phyloP scores from a whole-genome alignment of 495 filamentous ascomycete species.

The Penicillium pancosmium region DNA sequence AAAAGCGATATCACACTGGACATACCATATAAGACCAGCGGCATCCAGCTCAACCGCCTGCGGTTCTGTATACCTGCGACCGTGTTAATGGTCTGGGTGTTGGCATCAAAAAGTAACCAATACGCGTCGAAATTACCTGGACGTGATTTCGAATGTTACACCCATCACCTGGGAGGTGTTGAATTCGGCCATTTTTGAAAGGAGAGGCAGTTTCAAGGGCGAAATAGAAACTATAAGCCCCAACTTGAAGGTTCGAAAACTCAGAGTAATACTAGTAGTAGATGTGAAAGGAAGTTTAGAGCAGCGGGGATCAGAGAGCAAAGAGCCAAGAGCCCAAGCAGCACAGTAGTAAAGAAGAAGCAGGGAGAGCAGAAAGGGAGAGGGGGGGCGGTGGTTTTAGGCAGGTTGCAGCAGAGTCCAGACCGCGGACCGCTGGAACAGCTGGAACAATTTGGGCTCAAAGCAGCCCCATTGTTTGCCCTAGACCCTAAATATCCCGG shows the following conservation, averaged over 20 bases:
- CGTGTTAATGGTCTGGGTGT: not conserved
- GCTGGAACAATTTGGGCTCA: not conserved
- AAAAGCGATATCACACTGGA: not conserved
- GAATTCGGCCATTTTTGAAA: conserved; percentile 10
- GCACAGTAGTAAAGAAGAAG: too few relatives aligned
- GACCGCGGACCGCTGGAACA: not conserved
- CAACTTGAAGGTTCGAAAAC: not conserved
- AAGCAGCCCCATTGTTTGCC: not conserved
- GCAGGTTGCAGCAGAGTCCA: not conserved
- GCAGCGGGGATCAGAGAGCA: not conserved
- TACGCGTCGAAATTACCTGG: not conserved
- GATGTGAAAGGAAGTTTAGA: not conserved
- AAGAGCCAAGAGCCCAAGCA: not conserved
- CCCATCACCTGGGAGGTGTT: conserved; percentile 6
- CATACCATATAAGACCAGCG: conserved; percentile 12
- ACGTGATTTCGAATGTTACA: conserved; percentile 10
- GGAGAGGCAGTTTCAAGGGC: not conserved
- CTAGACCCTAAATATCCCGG: not conserved
- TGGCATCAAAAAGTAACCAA: not conserved
- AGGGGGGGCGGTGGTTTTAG: not conserved
- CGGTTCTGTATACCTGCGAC: conserved; percentile 10
- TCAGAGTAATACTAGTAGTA: not conserved
- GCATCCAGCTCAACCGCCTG: conserved; percentile 11
- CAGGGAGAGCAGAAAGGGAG: not conserved
- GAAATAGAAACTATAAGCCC: not conserved